Evolutionary conservation across 1,284 basidiomycete species (phyloP), one percentile per base, ranked within the genome.

Genomic region (Ustilago esculenta): DNA sequence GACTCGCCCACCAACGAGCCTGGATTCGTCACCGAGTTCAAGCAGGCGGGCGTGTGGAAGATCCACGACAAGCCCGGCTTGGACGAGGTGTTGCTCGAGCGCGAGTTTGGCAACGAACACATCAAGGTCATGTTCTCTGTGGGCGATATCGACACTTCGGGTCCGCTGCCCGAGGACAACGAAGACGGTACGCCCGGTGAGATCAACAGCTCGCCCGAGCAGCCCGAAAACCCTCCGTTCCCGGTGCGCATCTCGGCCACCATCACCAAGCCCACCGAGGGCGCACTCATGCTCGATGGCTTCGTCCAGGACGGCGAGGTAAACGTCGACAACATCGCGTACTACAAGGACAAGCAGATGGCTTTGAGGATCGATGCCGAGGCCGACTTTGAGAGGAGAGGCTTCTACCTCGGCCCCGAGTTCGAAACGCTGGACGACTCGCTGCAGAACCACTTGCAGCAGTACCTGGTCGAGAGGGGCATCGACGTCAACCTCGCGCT

Each of bases 371-470:
- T 92, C 69, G 92, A 89, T 18, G 89, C 92, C 7, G 93, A 97
- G 69, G 90, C 90, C 12, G 94, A 97, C 84, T 97, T 92, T 92
- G 90, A 90, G 80, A 88, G 94, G 48, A 88, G 94, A 37, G 92
- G 91, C 9, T 84, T 90, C 72, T 98, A 96, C 86, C 89, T 96
- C 81, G 94, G 94, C 3, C 94, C 94, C 51, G 88, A 89, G 84
- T 98, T 97, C 79, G 92, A 95, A 63, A 92, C 93, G 48, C 88
- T 98, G 42, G 95, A 98, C 81, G 86, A 90, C 29, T 82, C 83
- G 6, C 88, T 98, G 10, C 95, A 98, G 84, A 89, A 90, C 61
- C 89, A 91, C 80, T 92, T 95, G 79, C 89, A 92, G 78, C 85
- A 86, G 77, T 95, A 86, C 86, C 85, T 95, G 49, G 86, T 87